Conservation (phyloP, 306 rosid species). For the Boehmeria nivea region DNA sequence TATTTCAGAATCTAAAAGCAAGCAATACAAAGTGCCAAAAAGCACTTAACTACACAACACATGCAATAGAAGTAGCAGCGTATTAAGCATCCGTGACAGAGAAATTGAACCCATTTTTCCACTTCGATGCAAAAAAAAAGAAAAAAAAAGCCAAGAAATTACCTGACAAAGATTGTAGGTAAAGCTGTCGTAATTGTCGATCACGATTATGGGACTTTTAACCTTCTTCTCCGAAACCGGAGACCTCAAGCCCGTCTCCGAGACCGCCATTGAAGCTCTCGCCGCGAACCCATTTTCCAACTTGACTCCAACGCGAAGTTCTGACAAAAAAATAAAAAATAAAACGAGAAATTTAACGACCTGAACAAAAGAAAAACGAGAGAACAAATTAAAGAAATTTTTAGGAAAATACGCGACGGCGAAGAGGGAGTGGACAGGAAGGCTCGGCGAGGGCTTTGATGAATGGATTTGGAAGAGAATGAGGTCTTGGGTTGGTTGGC, state of each 20-base stretch:
- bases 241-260: slow-evolving; percentile 18
- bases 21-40: too few relatives aligned
- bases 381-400: too few relatives aligned
- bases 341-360: not conserved
- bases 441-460: slow-evolving; percentile 14
- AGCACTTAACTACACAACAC: too few relatives aligned
- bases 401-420: not conserved
- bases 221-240: slow-evolving; percentile 20
- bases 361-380: not conserved
- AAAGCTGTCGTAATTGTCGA: slow-evolving; percentile 70
- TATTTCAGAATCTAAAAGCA: too few relatives aligned
- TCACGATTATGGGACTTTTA: slow-evolving; percentile 38
- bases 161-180: slow-evolving; percentile 98
- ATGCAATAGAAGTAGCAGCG: too few relatives aligned
- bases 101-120: too few relatives aligned
- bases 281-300: slow-evolving; percentile 35
- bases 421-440: not conserved
- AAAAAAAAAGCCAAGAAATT: not conserved
- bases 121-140: too few relatives aligned
- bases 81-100: too few relatives aligned
- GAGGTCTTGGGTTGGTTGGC: slow-evolving; percentile 16
- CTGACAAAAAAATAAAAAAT: slow-evolving; percentile 16
- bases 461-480: slow-evolving; percentile 7
- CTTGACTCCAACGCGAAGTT: slow-evolving; percentile 18
- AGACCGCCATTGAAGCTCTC: slow-evolving; percentile 32